phyloP scores from a whole-genome alignment of 768 basidiomycete species.

The Boletus subcaerulescens region DNA sequence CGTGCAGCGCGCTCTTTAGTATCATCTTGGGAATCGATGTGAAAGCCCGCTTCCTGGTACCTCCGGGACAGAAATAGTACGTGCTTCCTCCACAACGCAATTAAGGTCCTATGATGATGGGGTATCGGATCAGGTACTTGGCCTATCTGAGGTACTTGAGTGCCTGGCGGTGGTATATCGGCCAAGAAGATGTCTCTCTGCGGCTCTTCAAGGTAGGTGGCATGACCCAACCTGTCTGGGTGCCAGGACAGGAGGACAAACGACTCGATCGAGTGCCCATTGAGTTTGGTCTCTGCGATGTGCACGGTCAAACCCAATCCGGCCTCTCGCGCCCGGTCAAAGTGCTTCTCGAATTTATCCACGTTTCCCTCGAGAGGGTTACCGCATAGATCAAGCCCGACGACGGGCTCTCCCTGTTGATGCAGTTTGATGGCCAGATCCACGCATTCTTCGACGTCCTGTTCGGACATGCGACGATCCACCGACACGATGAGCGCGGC shows the following conservation, averaged over 20 bases:
- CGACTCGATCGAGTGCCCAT: constrained; percentile 57
- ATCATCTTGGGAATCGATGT: constrained; percentile 7
- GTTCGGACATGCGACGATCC: constrained; percentile 64
- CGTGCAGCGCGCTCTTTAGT: constrained; percentile 17
- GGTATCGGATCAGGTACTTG: constrained; percentile 20
- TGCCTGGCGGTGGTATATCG: constrained; percentile 20
- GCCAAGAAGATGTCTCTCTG: constrained; percentile 48
- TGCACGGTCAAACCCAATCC: constrained; percentile 77
- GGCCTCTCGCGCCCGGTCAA: constrained; percentile 51
- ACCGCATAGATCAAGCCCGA: constrained; percentile 81
- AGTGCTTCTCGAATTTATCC: constrained; percentile 45
- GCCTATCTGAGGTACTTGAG: constrained; percentile 16
- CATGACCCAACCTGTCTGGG: constrained; percentile 75
- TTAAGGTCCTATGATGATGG: constrained; percentile 23
- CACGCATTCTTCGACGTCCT: constrained; percentile 54
- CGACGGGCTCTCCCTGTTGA: constrained; percentile 55
- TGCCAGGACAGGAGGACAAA: constrained; percentile 54
- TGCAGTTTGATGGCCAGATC: constrained; percentile 54
- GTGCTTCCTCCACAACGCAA: constrained; percentile 23
- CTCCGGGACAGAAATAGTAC: constrained; percentile 17
- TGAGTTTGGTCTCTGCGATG: constrained; percentile 75
- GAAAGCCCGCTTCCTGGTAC: constrained; percentile 15
- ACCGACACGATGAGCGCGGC: constrained; percentile 70
- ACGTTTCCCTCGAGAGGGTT: constrained; percentile 65
- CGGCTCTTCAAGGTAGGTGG: constrained; percentile 70